Percentiles rank a stretch among this genome's conserved stretches.
Conservation (phyloP, 1,139 yeast species). For the Yamadazyma songkhlaensis region DNA sequence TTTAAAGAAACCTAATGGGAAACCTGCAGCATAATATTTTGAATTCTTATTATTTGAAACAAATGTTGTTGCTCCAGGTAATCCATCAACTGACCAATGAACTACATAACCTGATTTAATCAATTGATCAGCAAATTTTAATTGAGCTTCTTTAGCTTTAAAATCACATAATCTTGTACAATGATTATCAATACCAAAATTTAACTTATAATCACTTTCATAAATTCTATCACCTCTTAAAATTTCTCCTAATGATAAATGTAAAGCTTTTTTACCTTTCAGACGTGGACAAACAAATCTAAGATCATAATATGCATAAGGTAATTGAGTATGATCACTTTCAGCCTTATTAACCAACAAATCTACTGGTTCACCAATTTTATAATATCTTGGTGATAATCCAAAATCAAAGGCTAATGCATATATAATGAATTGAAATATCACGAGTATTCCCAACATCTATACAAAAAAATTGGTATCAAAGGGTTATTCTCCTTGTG, state of each 20-base stretch:
- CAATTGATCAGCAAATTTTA: constrained; percentile 57
- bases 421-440: too few species aligned
- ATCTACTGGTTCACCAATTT: constrained; percentile 62
- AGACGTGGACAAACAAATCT: constrained; percentile 81
- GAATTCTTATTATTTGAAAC: constrained; percentile 55
- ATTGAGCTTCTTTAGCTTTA: constrained; percentile 46
- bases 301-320: constrained; percentile 71
- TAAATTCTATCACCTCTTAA: constrained; percentile 78
- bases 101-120: constrained; percentile 71
- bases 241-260: constrained; percentile 73
- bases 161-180: constrained; percentile 71
- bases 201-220: constrained; percentile 66
- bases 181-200: constrained; percentile 59
- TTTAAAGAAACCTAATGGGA: constrained; percentile 72
- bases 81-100: constrained; percentile 81
- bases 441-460: too few species aligned
- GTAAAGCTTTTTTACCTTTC: constrained; percentile 51
- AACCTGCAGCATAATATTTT: constrained; percentile 83
- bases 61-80: constrained; percentile 89
- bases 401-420: background rate
- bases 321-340: constrained; percentile 74
- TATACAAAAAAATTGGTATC: too few species aligned
- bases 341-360: constrained; percentile 75
- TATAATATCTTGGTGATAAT: constrained; percentile 26
- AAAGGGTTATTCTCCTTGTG: too few species aligned